These are phyloP conservation scores for Cyclotella sp. DNA, from an alignment of 108 stramenopile species.

Conservation along the genomic window DNA sequence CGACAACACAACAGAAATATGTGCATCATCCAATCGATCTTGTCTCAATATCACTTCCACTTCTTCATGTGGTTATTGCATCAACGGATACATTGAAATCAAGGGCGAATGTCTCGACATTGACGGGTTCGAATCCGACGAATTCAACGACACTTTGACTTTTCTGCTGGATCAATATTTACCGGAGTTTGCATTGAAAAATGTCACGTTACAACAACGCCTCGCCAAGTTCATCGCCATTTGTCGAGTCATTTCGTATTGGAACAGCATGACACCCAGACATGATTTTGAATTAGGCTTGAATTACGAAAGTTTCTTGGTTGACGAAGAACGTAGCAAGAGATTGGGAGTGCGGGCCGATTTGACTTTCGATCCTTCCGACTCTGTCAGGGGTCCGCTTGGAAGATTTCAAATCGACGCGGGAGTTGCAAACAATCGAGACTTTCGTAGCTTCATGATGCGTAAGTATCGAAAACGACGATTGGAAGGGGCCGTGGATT, in stretches of 20 bases:
- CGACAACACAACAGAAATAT: background rate
- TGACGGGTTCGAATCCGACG: slow-evolving; percentile 2
- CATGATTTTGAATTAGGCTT: slow-evolving; percentile 33
- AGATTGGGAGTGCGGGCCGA: slow-evolving; percentile 28
- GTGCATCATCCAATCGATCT: slow-evolving; percentile 11
- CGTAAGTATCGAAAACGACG: no score
- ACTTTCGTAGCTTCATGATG: no score
- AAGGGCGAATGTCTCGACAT: slow-evolving; percentile 18
- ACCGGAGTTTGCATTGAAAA: slow-evolving; percentile 13
- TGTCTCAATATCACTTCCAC: slow-evolving; percentile 15
- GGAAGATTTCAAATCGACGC: slow-evolving; percentile 23
- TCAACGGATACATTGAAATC: slow-evolving; percentile 26
- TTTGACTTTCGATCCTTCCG: background rate
- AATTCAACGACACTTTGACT: background rate
- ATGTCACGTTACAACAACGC: slow-evolving; percentile 28
- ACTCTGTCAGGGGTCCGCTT: slow-evolving; percentile 13
- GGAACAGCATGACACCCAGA: slow-evolving; percentile 25
- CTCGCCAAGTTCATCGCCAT: slow-evolving; percentile 14
- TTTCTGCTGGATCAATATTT: slow-evolving; percentile 10
- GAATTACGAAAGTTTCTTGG: slow-evolving; percentile 43
- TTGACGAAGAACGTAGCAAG: slow-evolving; percentile 18
- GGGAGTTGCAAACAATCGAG: background rate
- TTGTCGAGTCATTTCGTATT: slow-evolving; percentile 24
- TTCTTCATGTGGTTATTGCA: slow-evolving; percentile 21
- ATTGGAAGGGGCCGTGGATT: slow-evolving; percentile 65